Evolutionary conservation across 2,329 filamentous ascomycete genomes (phyloP).

Genomic region (Colletotrichum sansevieriae): DNA sequence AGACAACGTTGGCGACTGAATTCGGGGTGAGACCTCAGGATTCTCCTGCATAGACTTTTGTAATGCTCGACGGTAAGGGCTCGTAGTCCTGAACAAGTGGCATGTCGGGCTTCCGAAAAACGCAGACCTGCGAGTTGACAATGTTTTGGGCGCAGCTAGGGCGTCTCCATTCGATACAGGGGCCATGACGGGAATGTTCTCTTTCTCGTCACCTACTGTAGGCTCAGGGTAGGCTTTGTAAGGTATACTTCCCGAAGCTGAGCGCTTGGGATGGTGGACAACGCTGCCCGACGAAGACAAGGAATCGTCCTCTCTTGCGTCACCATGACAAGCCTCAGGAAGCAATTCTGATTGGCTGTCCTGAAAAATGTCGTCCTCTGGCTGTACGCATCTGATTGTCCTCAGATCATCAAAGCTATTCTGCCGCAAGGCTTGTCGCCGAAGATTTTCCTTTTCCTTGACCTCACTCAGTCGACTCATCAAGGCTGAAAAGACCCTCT

Average conservation of each 20-base stretch:
- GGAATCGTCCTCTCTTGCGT: not conserved
- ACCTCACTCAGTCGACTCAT: conserved; percentile 66
- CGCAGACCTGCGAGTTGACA: conserved; percentile 60
- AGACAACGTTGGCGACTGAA: conserved; percentile 39
- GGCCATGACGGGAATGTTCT: not conserved
- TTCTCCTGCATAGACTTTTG: conserved; percentile 59
- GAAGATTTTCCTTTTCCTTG: conserved; percentile 40
- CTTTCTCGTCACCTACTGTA: not conserved
- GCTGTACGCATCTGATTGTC: conserved; percentile 50
- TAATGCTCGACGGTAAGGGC: conserved; percentile 67
- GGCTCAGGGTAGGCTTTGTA: conserved; percentile 9
- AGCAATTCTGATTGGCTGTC: conserved; percentile 31
- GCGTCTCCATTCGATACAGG: conserved; percentile 11
- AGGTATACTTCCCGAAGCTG: not conserved
- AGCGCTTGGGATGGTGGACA: not conserved
- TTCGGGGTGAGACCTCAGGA: conserved; percentile 44
- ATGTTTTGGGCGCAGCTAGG: conserved; percentile 45
- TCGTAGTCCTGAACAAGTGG: conserved; percentile 66
- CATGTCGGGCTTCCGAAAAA: conserved; percentile 66
- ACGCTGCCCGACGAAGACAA: conserved; percentile 8
- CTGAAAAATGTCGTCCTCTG: conserved; percentile 52
- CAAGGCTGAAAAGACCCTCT: conserved; percentile 74
- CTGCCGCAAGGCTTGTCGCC: not conserved
- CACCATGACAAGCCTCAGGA: not conserved
- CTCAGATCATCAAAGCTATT: not conserved